Base-by-base conservation (phyloP, 768 basidiomycete species). In the Boletus rubropictus region DNA sequence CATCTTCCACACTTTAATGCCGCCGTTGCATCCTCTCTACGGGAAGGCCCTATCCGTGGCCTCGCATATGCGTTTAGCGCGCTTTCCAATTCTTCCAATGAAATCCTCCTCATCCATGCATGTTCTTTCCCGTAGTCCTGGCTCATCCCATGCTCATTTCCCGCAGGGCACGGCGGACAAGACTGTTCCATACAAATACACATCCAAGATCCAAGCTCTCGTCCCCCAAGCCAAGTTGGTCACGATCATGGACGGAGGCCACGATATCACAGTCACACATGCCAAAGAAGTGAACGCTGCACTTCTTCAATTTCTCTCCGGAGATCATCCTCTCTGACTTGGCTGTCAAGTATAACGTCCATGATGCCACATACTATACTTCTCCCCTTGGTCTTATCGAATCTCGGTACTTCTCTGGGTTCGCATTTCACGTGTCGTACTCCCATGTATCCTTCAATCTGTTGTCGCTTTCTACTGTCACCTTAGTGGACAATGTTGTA, bases 1-100 rank as follows among this genome's bases (percentile, higher is more conserved):
- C 81, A 86, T 58, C 73, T 89, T 5, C 77, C 82, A 1, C 79
- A 86, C 4, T 89, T 80, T 61, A 86, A 89, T 53, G 75, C 78
- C 18, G 86, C 86, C 0, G 67, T 89, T n/a, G 86, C 86, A 0
- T 87, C 85, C 5, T 85, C 81, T 3, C 69, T 89, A 21, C 76
- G 86, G 28, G 77, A 84, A 32, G 86, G 86, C 1, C 86, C 86
- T 12, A 69, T 88, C 24, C 79, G 85, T 32, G 83, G 84, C 5
- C 76, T 81, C 45, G 65, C 63, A 1, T 61, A 73, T 1, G 69
- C 80, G 4, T 86, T 86, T 54, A 61, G 71, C 22, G 71, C 75
- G 0, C 67, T 73, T 14, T 76, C 72, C 3, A 73, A 79, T 46
- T 68, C 68, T 3, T 66, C 69, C 17, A 73, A 76, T 39, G 66